A percentile compares a stretch with the other conserved stretches of the same genome.
Evolutionary conservation across 768 basidiomycete genomes (phyloP).

Genomic region (Russula virescens): DNA sequence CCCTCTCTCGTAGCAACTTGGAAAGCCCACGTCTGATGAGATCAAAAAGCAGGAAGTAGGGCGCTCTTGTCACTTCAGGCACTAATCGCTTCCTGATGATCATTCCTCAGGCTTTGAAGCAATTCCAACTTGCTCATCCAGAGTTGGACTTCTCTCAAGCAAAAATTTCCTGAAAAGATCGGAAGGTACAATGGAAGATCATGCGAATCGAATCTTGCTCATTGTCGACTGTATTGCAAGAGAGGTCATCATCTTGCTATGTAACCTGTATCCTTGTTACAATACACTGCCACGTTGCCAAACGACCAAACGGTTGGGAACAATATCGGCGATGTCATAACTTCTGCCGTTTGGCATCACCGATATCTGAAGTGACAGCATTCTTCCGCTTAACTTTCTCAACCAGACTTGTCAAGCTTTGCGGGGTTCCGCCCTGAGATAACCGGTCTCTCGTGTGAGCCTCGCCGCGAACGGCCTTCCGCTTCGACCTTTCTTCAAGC

Average conservation of each 20-base stretch:
- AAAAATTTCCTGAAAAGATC: slow-evolving; percentile 58
- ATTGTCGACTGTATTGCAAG: not conserved
- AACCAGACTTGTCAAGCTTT: slow-evolving; percentile 59
- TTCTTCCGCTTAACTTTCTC: slow-evolving; percentile 86
- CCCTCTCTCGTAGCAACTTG: slow-evolving; percentile 64
- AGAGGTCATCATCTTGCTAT: not conserved
- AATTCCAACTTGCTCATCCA: slow-evolving; percentile 86
- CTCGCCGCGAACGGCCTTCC: slow-evolving; percentile 33
- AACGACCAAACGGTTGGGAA: not conserved
- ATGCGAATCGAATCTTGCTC: not conserved
- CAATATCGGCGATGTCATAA: slow-evolving; percentile 1
- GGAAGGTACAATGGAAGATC: not conserved
- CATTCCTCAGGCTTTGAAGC: slow-evolving; percentile 60
- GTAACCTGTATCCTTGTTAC: slow-evolving; percentile 2
- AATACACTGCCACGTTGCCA: not conserved
- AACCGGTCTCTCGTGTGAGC: not conserved
- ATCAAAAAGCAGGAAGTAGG: slow-evolving; percentile 83
- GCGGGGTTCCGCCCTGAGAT: not conserved
- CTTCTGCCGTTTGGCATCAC: slow-evolving; percentile 34
- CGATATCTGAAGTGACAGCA: slow-evolving; percentile 25
- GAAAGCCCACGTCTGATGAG: slow-evolving; percentile 93
- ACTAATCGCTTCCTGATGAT: slow-evolving; percentile 7
- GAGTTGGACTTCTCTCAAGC: slow-evolving; percentile 94
- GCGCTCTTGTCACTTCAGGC: not conserved
- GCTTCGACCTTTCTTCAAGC: slow-evolving; percentile 74